Base-by-base conservation (phyloP, 1,284 basidiomycete species). In the Paramarasmius palmivorus region DNA sequence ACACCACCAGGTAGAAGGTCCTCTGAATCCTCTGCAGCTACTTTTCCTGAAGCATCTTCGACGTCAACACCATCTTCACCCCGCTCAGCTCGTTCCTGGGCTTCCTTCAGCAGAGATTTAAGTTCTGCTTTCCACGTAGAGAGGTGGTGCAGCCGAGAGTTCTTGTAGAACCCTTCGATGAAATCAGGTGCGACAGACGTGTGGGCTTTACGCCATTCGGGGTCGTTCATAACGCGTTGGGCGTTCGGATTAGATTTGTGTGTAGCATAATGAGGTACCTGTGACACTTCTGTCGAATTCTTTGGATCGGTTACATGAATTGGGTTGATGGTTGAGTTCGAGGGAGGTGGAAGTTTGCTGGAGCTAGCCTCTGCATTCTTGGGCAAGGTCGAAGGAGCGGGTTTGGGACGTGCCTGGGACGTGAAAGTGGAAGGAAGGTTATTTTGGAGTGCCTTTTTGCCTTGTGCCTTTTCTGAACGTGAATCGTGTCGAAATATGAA, bases 121-220 rank as follows among this genome's bases (percentile, higher is more conserved):
- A 98, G 77, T 64, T 97, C 93, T 0, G 90, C 82, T 69, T 99
- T 99, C 93, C 93, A 97, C 0, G 85, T 90, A 15, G 92, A 90
- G 15, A 99, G 73, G 65, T 96, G 90, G 63, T 99, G 96, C 23
- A 99, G 73, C 17, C 96, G 83, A 2, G 92, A 95, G 66, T 97
- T 90, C 68, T 89, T 88, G 73, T 95, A 98, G 66, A 89, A 99
- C 1, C 83, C 87, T 53, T 92, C 86, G 53, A 98, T 88, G 66
- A 97, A 99, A 58, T 87, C 89, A 0, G 89, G 82, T 10, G 90
- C 89, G 7, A 86, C 83, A 2, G 95, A 92, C 0, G 96, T 99
- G 67, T 98, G 88, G 20, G 87, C 82, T 20, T 84, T 82, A 19
- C 93, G 82, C 95, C 96, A 99, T 39, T 82, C 81, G 3, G 88